Evolutionary conservation across 2,329 filamentous ascomycete species (phyloP).

Genomic region (Periconia digitata): DNA sequence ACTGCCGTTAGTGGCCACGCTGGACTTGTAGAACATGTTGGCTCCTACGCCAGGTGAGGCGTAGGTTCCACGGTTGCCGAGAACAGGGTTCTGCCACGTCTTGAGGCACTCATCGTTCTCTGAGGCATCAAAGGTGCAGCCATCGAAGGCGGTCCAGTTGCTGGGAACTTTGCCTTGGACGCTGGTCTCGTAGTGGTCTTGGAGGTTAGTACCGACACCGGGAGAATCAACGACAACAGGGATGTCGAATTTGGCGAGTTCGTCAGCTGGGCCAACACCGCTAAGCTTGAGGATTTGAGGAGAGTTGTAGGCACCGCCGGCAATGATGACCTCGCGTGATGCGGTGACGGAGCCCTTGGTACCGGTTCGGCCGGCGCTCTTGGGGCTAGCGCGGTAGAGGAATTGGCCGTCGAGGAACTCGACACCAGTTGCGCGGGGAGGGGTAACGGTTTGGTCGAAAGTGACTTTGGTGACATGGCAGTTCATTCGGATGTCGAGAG

Average conservation of each 20-base stretch:
- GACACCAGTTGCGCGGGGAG: constrained; percentile 52
- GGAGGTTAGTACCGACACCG: constrained; percentile 65
- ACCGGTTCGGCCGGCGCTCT: constrained; percentile 34
- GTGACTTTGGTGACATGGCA: constrained; percentile 66
- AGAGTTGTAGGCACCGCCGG: constrained; percentile 61
- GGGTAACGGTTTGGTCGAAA: constrained; percentile 64
- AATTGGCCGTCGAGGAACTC: constrained; percentile 46
- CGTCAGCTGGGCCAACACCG: constrained; percentile 60
- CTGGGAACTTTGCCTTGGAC: constrained; percentile 50
- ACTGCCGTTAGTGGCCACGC: constrained; percentile 48
- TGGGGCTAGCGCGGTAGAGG: constrained; percentile 47
- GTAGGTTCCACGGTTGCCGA: constrained; percentile 49
- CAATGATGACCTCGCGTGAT: constrained; percentile 35
- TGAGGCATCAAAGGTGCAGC: constrained; percentile 44
- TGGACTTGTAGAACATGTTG: constrained; percentile 49
- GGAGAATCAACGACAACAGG: constrained; percentile 58
- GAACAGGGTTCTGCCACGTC: constrained; percentile 46
- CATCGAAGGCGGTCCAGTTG: constrained; percentile 41
- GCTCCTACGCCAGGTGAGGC: constrained; percentile 57
- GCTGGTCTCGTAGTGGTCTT: constrained; percentile 60
- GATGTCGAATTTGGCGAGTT: constrained; percentile 58
- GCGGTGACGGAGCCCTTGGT: constrained; percentile 38
- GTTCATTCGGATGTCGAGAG: constrained; percentile 61
- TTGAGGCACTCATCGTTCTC: constrained; percentile 51
- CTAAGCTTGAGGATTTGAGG: constrained; percentile 67